Evolutionary conservation across 208 protist species (phyloP).

Genomic region (Crithidia thermophila): DNA sequence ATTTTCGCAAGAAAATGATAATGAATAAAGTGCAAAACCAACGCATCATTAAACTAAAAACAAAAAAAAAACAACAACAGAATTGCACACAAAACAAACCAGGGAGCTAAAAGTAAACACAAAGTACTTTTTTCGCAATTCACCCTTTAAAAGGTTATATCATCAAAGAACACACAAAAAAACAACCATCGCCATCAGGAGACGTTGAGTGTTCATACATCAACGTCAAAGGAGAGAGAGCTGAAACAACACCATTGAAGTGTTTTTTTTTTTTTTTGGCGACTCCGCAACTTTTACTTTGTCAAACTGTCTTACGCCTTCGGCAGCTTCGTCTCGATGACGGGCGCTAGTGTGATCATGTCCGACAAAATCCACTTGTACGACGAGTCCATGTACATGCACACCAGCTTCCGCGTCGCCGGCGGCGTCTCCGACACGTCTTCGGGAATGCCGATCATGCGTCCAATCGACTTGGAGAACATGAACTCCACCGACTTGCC

Average conservation of each 20-base stretch:
- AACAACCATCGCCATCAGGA: no score
- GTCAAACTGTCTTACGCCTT: slow-evolving; percentile 21
- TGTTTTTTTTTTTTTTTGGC: not conserved
- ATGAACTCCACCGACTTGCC: slow-evolving; percentile 62
- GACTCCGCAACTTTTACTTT: not conserved
- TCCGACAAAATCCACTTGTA: slow-evolving; percentile 71
- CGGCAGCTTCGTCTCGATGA: slow-evolving; percentile 30
- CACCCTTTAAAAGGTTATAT: no score
- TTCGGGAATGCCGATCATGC: slow-evolving; percentile 59
- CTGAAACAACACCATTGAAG: not conserved
- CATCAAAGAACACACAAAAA: no score
- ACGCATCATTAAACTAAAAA: no score
- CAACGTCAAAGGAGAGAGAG: no score
- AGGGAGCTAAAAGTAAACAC: no score
- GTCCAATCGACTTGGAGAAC: slow-evolving; percentile 44
- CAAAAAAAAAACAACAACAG: no score
- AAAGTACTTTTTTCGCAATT: no score
- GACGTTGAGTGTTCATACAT: no score
- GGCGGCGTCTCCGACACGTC: slow-evolving; percentile 60
- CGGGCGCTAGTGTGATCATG: slow-evolving; percentile 37
- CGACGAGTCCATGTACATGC: slow-evolving; percentile 72
- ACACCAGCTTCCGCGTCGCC: slow-evolving; percentile 68
- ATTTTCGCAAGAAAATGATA: no score
- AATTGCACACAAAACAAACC: no score
- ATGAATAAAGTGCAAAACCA: no score